phyloP scores from a whole-genome alignment of 2,329 filamentous ascomycete species.

The Sclerotinia sclerotiorum region DNA sequence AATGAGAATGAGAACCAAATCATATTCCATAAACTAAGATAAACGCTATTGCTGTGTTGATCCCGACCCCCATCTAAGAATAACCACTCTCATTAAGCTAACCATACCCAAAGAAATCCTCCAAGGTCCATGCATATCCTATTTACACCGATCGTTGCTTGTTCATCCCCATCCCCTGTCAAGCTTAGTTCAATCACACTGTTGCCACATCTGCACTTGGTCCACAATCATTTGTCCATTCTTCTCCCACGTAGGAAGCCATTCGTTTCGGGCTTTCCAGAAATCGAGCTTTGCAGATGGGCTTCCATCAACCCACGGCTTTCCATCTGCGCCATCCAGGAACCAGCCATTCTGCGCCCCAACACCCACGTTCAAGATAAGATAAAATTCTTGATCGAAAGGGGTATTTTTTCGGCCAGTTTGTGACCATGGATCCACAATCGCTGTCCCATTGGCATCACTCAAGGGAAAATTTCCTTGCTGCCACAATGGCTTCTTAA shows the following conservation, averaged over 20 bases:
- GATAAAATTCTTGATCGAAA: slow-evolving; percentile 74
- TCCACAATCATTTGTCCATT: slow-evolving; percentile 65
- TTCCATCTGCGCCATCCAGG: slow-evolving; percentile 65
- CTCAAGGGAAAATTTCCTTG: slow-evolving; percentile 66
- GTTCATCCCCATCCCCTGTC: neutral
- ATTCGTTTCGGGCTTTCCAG: slow-evolving; percentile 65
- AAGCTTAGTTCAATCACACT: slow-evolving; percentile 54
- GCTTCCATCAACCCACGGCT: slow-evolving; percentile 76
- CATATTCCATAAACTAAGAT: neutral
- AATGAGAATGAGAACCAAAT: neutral
- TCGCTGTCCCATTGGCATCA: slow-evolving; percentile 63
- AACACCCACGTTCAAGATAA: slow-evolving; percentile 74
- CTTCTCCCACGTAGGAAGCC: slow-evolving; percentile 70
- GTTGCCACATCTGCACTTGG: slow-evolving; percentile 69
- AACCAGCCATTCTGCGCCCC: slow-evolving; percentile 85
- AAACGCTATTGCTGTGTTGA: neutral
- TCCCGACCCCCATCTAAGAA: slow-evolving; percentile 14
- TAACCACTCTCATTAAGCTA: slow-evolving; percentile 7
- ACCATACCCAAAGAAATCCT: slow-evolving; percentile 10
- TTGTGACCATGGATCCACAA: slow-evolving; percentile 63
- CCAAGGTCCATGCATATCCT: slow-evolving; percentile 3
- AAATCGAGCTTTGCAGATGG: slow-evolving; percentile 71
- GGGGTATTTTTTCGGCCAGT: slow-evolving; percentile 64
- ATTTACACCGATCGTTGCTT: neutral
- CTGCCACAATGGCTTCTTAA: slow-evolving; percentile 65